Evolutionary conservation across 2,329 filamentous ascomycete genomes (phyloP), one percentile per base, ranked within the genome.

Genomic region (Pseudomassariella vexata): DNA sequence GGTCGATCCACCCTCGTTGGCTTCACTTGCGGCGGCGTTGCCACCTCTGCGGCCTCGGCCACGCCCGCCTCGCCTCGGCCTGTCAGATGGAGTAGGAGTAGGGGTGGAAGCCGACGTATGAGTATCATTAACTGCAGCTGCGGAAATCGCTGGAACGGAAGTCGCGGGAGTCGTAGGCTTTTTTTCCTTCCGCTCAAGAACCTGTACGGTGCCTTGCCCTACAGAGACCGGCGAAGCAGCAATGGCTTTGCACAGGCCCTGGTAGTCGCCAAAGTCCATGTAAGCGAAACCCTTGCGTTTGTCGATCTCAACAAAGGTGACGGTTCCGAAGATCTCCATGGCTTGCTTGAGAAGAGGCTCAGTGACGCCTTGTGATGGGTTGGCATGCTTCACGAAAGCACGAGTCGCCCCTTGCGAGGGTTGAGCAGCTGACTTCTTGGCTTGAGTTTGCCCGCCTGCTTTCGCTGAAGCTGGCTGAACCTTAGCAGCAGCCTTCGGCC

Each of bases 271-370:
- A 61, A 95, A 96, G 41, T 95, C 85, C 23, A 94, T 82, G 53
- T 95, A 95, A 3, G 88, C 90, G 49, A 95, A 94, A 0, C 88
- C 88, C 57, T 95, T 95, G 49, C 89, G 84, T 57, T 88, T 89
- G 54, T 96, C 90, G 33, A 96, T 90, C 48, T 95, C 90, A 12
- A 95, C 85, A 43, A 78, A 82, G 1, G 76, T 76, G 27, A 95
- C 75, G 2, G 73, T 57, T 2, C 90, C 90, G 46, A 87, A 94
- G 0, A 63, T 59, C 26, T 79, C 71, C 52, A 96, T 77, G 1
- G 84, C 79, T 44, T 82, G 73, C 47, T 82, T 79, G 2, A 96
- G 75, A 0, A 88, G 61, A 0, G 81, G 65, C 51, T 95, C 90
- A 0, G 87, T 95, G 28, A 95, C 85, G 10, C 90, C 90, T 53